phyloP scores from a whole-genome alignment of 163 green algal genomes.

The Scenedesmus sp. region DNA sequence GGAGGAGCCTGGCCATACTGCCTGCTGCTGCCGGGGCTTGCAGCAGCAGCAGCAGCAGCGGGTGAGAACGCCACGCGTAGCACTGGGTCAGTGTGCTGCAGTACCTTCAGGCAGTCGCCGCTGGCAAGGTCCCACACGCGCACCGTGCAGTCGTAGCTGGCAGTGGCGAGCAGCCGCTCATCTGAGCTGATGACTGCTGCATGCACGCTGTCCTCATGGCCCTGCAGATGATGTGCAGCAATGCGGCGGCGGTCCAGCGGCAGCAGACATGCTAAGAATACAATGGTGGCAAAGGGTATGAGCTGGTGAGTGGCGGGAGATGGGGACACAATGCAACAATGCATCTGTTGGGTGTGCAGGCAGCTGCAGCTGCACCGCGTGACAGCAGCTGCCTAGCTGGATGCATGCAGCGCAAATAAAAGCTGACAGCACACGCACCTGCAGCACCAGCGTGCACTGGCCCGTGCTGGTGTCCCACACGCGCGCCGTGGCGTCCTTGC shows the following conservation, averaged over 20 bases:
- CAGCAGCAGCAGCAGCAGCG: background rate
- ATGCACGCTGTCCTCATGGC: conserved; percentile 59
- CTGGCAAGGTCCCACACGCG: conserved; percentile 32
- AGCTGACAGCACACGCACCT: background rate
- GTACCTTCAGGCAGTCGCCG: conserved; percentile 40
- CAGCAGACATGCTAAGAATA: background rate
- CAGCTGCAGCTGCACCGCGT: background rate
- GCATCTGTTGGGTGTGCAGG: background rate
- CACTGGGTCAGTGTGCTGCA: conserved; percentile 47
- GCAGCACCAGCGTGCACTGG: conserved; percentile 34
- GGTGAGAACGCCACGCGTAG: conserved; percentile 6
- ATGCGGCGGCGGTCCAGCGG: background rate
- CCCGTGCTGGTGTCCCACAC: conserved; percentile 73
- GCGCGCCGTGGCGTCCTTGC: conserved; percentile 66
- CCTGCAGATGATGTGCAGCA: conserved; percentile 18
- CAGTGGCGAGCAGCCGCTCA: conserved; percentile 50
- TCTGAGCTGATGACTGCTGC: conserved; percentile 54
- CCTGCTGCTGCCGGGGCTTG: background rate
- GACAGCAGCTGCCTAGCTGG: background rate
- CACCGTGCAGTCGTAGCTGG: conserved; percentile 43
- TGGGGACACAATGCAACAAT: background rate
- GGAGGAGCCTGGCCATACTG: background rate
- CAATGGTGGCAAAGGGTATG: too few species aligned
- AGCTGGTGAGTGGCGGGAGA: background rate
- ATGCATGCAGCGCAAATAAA: too few species aligned